Conservation (phyloP, 2,329 filamentous ascomycete genomes). For the Aspergillus novoparasiticus region DNA sequence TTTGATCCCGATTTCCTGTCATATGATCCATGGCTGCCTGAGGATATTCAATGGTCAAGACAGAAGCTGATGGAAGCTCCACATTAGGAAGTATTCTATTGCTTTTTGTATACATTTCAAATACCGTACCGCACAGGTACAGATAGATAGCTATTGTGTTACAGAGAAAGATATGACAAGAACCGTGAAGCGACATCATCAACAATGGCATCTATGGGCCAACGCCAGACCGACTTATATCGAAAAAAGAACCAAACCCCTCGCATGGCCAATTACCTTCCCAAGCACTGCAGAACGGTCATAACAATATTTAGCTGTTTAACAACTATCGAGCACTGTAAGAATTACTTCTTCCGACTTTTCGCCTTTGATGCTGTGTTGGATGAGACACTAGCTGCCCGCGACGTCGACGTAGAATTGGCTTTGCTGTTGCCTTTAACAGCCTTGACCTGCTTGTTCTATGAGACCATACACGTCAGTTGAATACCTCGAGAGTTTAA, state of each 20-base stretch:
- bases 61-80: neutral
- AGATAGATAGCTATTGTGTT: conserved; percentile 10
- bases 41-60: neutral
- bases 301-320: conserved; percentile 11
- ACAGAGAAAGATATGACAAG: conserved; percentile 12
- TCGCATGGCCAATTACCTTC: conserved; percentile 15
- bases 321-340: conserved; percentile 5
- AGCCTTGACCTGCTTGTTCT: conserved; percentile 94
- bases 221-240: conserved; percentile 25
- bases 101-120: conserved; percentile 11
- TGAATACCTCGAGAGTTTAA: neutral
- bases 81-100: neutral
- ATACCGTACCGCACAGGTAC: neutral
- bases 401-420: conserved; percentile 74
- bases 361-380: conserved; percentile 58
- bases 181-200: conserved; percentile 7
- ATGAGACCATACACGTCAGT: conserved; percentile 21
- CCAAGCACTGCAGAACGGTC: conserved; percentile 17
- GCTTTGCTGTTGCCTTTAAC: conserved; percentile 77
- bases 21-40: neutral
- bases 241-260: conserved; percentile 14
- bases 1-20: neutral
- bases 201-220: conserved; percentile 22
- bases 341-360: conserved; percentile 51
- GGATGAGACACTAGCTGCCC: conserved; percentile 86